Base-by-base conservation (phyloP, 2,329 filamentous ascomycete genomes). In the Paecilomyces dactylethromorphus region DNA sequence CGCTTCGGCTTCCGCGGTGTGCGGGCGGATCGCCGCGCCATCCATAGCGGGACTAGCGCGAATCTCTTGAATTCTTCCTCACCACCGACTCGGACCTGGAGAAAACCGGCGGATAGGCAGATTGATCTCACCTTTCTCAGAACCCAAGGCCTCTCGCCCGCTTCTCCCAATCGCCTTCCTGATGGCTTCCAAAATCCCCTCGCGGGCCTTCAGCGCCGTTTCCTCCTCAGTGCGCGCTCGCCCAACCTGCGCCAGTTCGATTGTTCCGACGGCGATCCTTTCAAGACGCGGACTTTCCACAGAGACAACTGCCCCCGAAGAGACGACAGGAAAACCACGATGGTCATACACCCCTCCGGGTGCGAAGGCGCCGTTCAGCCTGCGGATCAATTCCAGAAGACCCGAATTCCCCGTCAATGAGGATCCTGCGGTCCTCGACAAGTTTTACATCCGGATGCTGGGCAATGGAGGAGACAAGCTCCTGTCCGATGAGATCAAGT, bases 401-500 rank as follows among this genome's bases (percentile, higher is more conserved):
- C 66, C 66, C 21, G 62, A 68, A 73, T 69, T 93, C 85, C 84
- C 71, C 71, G 66, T 92, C 73, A 97, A 97, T 76, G 82, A 84
- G 21, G 86, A 92, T 69, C 90, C 90, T 10, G 81, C 79, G 64
- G 81, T 81, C 69, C 80, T 99, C 58, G 89, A 97, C 72, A 80
- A 84, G 54, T 89, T 91, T 74, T 96, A 97, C 74, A 81, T 84
- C 64, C 81, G 81, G 56, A 83, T 97, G 65, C 78, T 97, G 58
- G 93, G 92, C 5, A 80, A 80, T 53, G 86, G 83, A 53, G 90
- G 90, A 59, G 84, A 89, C 65, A 84, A 83, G 66, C 74, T 94
- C 72, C 81, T 99, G 59, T 87, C 89, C 1, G 92, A 97, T 15
- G 93, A 99, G 78, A 82, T 94, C 62, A 97, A 97, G 79, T 99